Conservation (phyloP, 495 filamentous ascomycete species). For the Darksidea phi region DNA sequence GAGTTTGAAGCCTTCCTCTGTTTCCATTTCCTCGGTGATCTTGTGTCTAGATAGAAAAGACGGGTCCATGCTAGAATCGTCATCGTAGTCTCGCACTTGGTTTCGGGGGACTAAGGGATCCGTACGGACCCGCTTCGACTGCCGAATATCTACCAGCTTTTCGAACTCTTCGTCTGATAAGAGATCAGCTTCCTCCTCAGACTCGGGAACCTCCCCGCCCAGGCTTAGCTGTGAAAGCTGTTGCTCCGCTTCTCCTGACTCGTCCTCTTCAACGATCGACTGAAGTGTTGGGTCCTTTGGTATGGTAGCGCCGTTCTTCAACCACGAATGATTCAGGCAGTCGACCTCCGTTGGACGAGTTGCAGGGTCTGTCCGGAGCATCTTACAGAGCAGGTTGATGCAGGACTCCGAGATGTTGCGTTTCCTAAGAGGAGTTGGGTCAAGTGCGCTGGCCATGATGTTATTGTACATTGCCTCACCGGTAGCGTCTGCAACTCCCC, state of each 20-base stretch:
- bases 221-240: slow-evolving; percentile 71
- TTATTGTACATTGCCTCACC: slow-evolving; percentile 69
- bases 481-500: slow-evolving; percentile 59
- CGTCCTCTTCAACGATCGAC: slow-evolving; percentile 52
- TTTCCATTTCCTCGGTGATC: slow-evolving; percentile 23
- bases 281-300: slow-evolving; percentile 45
- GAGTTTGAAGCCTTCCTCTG: slow-evolving; percentile 37
- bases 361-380: slow-evolving; percentile 72
- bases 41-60: slow-evolving; percentile 28
- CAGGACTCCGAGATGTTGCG: slow-evolving; percentile 60
- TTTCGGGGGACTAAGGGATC: slow-evolving; percentile 36
- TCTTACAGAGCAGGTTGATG: slow-evolving; percentile 69
- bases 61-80: slow-evolving; percentile 39
- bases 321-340: slow-evolving; percentile 68
- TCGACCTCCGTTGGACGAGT: slow-evolving; percentile 62
- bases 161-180: slow-evolving; percentile 29
- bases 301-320: slow-evolving; percentile 50
- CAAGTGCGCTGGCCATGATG: slow-evolving; percentile 72
- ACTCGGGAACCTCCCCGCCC: slow-evolving; percentile 44
- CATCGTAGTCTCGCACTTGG: slow-evolving; percentile 35
- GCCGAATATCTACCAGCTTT: slow-evolving; percentile 32
- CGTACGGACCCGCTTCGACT: slow-evolving; percentile 41
- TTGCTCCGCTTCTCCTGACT: slow-evolving; percentile 50
- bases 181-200: slow-evolving; percentile 45
- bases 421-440: slow-evolving; percentile 57